Evolutionary conservation across 225 moss, liverwort and hornwort species (phyloP), one percentile per base, ranked within the genome.

Genomic region (Lunularia cruciata): DNA sequence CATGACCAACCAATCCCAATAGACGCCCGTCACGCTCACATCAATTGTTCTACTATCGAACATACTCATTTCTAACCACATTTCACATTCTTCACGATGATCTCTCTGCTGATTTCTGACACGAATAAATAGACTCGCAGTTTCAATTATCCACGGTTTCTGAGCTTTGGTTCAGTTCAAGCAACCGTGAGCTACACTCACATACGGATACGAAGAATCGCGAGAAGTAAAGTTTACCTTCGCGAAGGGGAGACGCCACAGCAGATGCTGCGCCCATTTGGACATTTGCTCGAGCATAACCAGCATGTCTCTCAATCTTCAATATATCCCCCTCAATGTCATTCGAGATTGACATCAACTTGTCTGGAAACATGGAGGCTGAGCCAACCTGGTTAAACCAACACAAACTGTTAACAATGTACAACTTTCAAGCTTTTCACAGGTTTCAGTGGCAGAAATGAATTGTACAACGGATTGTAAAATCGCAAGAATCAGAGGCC

Each of bases 361-460:
- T 75, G 22, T 67, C 51, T 28, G 54, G 72, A 60, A 74, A 81
- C 53, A 74, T 32, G 6, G 20, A 65, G 60, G 48, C 33, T 7
- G 60, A 57, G 33, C 65, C 62, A 23, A 28, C 42, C 68, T 58
- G 60, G 39, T 54, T 27, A 22, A 16, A 18, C 57, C 15, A 63
- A 67, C 51, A 47, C 14, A 30, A 3, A 57, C 42, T 3, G 2
- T 5, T 25, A 49, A 5, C 28, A 52, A 38, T 13, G 2, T 51
- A 43, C 30, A 64, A 63, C 10, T 7, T 3, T n/a, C n/a, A n/a
- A n/a, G n/a, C n/a, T n/a, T n/a, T n/a, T n/a, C n/a, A n/a, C n/a
- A n/a, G n/a, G n/a, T n/a, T n/a, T n/a, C n/a, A n/a, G n/a, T n/a
- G n/a, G n/a, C n/a, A n/a, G n/a, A n/a, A n/a, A n/a, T n/a, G n/a